A percentile compares a stretch with the other conserved stretches of the same genome.
phyloP scores from a whole-genome alignment of 805 yeast species.

The Scheffersomyces stipitis region DNA sequence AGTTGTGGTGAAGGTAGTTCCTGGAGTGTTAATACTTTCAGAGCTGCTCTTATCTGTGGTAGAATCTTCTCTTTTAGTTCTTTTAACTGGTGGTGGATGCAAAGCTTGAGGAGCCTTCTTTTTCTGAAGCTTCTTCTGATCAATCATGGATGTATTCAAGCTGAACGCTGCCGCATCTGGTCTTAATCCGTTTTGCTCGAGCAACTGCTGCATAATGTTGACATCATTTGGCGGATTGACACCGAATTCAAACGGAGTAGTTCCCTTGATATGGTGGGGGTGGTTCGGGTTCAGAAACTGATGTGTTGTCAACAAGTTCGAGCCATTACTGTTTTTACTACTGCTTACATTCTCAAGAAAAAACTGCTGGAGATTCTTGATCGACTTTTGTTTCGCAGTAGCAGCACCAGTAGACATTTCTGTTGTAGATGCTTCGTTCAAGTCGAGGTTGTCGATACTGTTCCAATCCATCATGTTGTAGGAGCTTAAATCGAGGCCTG shows the following conservation, averaged over 20 bases:
- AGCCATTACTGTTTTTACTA: neutral
- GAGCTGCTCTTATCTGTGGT: neutral
- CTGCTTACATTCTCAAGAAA: slow-evolving; percentile 6
- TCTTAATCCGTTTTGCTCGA: slow-evolving; percentile 6
- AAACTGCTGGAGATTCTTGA: slow-evolving; percentile 12
- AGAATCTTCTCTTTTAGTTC: neutral
- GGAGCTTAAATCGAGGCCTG: slow-evolving; percentile 37
- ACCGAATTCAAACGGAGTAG: slow-evolving; percentile 38
- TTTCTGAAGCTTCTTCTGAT: neutral
- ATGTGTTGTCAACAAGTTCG: slow-evolving; percentile 10
- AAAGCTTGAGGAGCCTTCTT: neutral
- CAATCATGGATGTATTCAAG: neutral
- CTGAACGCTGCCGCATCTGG: slow-evolving; percentile 1
- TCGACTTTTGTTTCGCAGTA: slow-evolving; percentile 7
- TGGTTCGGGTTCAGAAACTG: slow-evolving; percentile 37
- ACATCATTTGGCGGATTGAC: slow-evolving; percentile 20
- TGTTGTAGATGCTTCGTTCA: slow-evolving; percentile 14
- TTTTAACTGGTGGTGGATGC: slow-evolving; percentile 2
- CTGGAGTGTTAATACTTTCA: slow-evolving; percentile 1
- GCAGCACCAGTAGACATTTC: neutral
- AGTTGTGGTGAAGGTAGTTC: slow-evolving; percentile 9
- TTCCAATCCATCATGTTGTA: slow-evolving; percentile 31
- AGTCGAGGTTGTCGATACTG: slow-evolving; percentile 27
- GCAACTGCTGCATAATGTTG: slow-evolving; percentile 6
- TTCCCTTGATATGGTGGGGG: slow-evolving; percentile 40